Base-by-base conservation (phyloP, 345 rosid genomes). In the Heritiera littoralis region DNA sequence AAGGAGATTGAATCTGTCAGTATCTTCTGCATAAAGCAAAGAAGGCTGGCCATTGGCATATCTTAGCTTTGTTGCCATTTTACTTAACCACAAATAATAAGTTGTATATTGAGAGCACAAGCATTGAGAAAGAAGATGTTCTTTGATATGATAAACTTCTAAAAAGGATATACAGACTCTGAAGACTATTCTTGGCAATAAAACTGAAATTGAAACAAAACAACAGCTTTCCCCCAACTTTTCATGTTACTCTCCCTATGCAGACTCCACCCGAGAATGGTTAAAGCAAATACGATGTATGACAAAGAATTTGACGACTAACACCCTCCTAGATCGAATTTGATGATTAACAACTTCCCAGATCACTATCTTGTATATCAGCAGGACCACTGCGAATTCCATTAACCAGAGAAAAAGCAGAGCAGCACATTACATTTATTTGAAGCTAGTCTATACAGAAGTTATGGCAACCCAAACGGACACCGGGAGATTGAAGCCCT, bases 361-460 rank as follows among this genome's bases (percentile, higher is more conserved):
- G 66, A 63, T 74, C 46, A 76, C 45, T 77, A 67, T 76, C 72
- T 67, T 64, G 72, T n/a, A 30, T 8, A 32, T 32, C 82, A 40
- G 83, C 69, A 76, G 68, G 63, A 56, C 61, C 65, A 5, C 9
- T 8, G 38, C 30, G 55, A 65, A 54, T 55, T 55, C 72, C 69
- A 59, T 23, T 54, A 28, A 40, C 46, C 59, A 40, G 35, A 48
- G 40, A 69, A 75, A 65, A 9, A 64, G 45, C 66, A 66, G 77
- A 66, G 77, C 83, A 30, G 81, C 56, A 59, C n/a, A 46, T 76
- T 77, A 32, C 51, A 61, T 67, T 82, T 81, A 79, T 75, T 78
- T 76, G 69, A 79, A 23, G 79, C 82, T 74, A 45, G 77, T 71
- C 80, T 85, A 81, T 80, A 83, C 85, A 81, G 80, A 76, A 70